Evolutionary conservation across 2,329 filamentous ascomycete species (phyloP), one percentile per base, ranked within the genome.

Genomic region (Cercospora brassicicola): DNA sequence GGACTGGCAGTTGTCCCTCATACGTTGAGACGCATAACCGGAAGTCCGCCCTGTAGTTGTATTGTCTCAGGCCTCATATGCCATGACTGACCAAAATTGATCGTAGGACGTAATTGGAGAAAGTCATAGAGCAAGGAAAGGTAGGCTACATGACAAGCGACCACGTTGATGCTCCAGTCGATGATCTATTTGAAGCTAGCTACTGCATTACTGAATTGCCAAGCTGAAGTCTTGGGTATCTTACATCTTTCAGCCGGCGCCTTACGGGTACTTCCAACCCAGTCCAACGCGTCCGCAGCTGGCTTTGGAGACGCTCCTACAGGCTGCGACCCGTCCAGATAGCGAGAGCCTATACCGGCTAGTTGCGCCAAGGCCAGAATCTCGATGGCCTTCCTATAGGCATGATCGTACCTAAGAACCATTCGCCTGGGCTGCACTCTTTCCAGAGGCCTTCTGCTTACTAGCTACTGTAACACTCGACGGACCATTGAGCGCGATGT

Each of bases 401-500:
- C 23, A 13, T 51, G 42, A 42, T 48, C 23, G 36, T 20, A n/a
- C 36, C 59, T 62, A 62, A 51, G 59, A 62, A 48, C 59, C 59
- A 51, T 62, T 62, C 59, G 59, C 59, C 26, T 62, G 59, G 11
- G 59, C 36, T 48, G 59, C 18, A 3, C n/a, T 23, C 30, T 61
- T 67, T n/a, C 61, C 61, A 33, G 36, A 36, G n/a, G 26, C 4
- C 30, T 51, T 53, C 26, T 60, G 28, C 23, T 68, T 64, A 33
- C 9, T 60, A 11, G 13, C 23, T 30, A 42, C 33, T 45, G 64
- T 26, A 23, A 70, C 70, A 64, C 72, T 75, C n/a, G 65, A 76
- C 73, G 81, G 83, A 69, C 95, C 95, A 78, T 96, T 95, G 68
- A 97, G 87, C 78, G 96, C 91, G 53, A 89, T 87, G 77, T 99